These are phyloP conservation scores for Primulina tabacum DNA, from an alignment of 257 asterid species.

Conservation along the genomic window DNA sequence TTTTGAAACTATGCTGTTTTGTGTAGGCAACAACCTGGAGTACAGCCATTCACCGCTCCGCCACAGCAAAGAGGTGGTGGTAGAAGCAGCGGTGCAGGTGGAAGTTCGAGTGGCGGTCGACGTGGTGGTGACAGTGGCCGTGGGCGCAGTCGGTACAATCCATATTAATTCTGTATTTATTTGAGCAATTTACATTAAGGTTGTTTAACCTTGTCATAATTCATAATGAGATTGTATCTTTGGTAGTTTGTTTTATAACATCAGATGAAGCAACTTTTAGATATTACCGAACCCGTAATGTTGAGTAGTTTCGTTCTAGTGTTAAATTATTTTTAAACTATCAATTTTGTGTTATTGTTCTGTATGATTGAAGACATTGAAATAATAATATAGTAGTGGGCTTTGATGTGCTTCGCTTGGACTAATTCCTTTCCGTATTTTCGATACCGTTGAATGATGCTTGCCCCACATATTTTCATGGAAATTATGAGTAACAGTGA, in stretches of 20 bases:
- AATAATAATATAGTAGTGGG: no score
- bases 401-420: no score
- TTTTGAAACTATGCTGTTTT: slow-evolving; percentile 7
- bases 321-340: no score
- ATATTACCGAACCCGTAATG: no score
- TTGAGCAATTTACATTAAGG: not conserved
- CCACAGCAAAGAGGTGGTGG: slow-evolving; percentile 76
- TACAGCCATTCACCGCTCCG: slow-evolving; percentile 53
- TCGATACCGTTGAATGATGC: no score
- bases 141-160: slow-evolving; percentile 78
- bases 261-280: not conserved
- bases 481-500: no score
- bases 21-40: slow-evolving; percentile 87
- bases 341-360: no score
- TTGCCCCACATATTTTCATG: no score
- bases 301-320: not conserved
- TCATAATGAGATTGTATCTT: not conserved
- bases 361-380: no score
- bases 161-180: slow-evolving; percentile 36
- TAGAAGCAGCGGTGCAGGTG: slow-evolving; percentile 50
- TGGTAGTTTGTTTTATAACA: not conserved
- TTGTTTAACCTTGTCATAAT: not conserved
- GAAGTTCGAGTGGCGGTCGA: slow-evolving; percentile 49
- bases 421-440: no score
- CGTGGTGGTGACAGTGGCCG: slow-evolving; percentile 42